A percentile compares a stretch with the other conserved stretches of the same genome.
These are phyloP conservation scores for Sechiopsis laciniata DNA, from an alignment of 306 rosid species.

Conservation along the genomic window DNA sequence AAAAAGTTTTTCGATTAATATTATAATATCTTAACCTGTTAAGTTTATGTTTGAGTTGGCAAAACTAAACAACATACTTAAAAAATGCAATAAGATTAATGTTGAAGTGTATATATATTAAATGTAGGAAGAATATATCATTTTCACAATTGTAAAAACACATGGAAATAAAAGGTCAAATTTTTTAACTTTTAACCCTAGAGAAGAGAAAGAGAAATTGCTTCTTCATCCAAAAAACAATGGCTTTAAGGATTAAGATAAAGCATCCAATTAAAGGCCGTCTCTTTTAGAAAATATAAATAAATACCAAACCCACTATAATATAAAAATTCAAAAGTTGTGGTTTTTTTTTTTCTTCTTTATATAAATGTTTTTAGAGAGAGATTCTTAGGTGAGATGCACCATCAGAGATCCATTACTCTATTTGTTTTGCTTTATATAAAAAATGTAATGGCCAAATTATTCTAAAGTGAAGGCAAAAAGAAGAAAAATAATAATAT, in stretches of 20 bases:
- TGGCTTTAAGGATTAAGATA: conserved; percentile 2
- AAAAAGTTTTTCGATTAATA: no score
- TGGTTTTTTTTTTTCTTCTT: background rate
- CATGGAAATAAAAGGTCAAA: background rate
- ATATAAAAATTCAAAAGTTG: background rate
- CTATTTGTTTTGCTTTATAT: conserved; percentile 1
- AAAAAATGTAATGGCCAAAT: background rate
- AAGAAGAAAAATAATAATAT: background rate
- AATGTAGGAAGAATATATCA: background rate
- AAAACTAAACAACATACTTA: no score
- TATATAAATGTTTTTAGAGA: background rate
- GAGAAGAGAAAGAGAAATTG: background rate
- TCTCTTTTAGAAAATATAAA: background rate
- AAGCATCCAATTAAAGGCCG: background rate
- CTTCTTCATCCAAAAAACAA: background rate
- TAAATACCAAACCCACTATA: background rate
- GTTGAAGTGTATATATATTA: no score
- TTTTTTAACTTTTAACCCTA: background rate
- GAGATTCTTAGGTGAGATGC: conserved; percentile 21
- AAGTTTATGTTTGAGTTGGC: no score
- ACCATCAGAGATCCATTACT: conserved; percentile 19
- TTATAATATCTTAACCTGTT: no score
- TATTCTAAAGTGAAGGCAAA: background rate
- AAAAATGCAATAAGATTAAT: no score
- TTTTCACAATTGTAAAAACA: background rate